Base-by-base conservation (phyloP, 2,329 filamentous ascomycete species). In the Penicillium frequentans region DNA sequence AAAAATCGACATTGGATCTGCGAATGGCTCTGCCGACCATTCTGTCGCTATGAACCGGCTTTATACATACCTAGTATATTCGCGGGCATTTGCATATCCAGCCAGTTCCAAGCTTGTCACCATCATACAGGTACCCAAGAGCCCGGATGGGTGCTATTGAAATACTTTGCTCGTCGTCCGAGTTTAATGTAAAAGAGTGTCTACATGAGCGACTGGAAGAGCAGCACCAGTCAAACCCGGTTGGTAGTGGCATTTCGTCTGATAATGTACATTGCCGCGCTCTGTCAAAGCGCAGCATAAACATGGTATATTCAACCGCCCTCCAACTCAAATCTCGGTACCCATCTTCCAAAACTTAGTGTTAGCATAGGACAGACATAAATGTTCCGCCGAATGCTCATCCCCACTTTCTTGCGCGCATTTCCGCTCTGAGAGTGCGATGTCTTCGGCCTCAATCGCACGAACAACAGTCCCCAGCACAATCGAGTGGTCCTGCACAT, bases 291-390 rank as follows among this genome's bases (percentile, higher is more conserved):
- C 19, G 37, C 37, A 42, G 37, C n/a, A 42, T 33, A 48, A 37
- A 27, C 14, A 23, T 42, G 21, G 26, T 21, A 19, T 49, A 35
- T 23, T 24, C 19, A 52, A 33, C 5, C 11, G 5, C n/a, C 1
- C 13, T 21, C 46, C 46, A 29, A 2, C n/a, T n/a, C 44, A 46
- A 42, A 74, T 65, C 47, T 71, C 63, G 45, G 65, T 61, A 0
- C 75, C 75, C 69, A 77, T 76, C 54, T 70, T 71, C 75, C 75
- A 77, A 54, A 78, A 78, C 21, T 69, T 65, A 19, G 75, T 77
- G 59, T 78, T 73, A 10, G 73, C 75, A 66, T 78, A 78, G 5
- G 75, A 72, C 61, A 78, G 60, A 59, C 75, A 77, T 33, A 78
- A 55, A 6, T 35, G 54, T 7, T 59, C 59, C 3, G 57, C 47